Evolutionary conservation across 352 stramenopile genomes (phyloP), one percentile per base, ranked within the genome.

Genomic region (Phytophthora ohioensis): DNA sequence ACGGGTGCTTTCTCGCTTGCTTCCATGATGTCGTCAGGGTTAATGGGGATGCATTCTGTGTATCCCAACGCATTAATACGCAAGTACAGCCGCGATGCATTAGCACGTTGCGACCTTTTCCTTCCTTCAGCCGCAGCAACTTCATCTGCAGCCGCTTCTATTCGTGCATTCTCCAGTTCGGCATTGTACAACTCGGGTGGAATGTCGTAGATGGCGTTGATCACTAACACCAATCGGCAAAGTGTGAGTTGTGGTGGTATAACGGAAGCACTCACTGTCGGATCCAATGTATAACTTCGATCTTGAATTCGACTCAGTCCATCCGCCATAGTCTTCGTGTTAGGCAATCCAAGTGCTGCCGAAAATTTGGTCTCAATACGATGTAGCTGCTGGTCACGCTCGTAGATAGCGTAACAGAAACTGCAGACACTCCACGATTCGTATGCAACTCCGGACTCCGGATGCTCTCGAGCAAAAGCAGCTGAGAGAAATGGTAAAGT

Each of bases 341-440:
- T 87, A 0, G 86, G 84, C 1, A 81, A 46, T 0, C 88, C 86
- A 17, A 94, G 57, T 0, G 79, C 64, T 3, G 76, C 51, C 0
- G 80, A 85, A 46, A 95, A 94, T 49, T 79, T 91, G 0, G 65
- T 69, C 32, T 95, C 86, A 13, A 94, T 73, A 9, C 84, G 80
- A 27, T 92, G 86, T 12, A 95, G 58, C 32, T 92, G 85, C 57
- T 93, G 86, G 43, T 95, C 88, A 7, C 88, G 85, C 48, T 95
- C 88, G 43, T 94, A 95, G 35, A 95, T 92, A 4, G 88, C 85
- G 35, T 95, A 95, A 66, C 88, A 95, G 34, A 82, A 90, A 53
- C 85, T 92, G 57, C 88, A 95, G 3, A 95, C 88, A 63, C 86
- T 94, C 83, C 85, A 94, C 4, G 88, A 91, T 57, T 95, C 86